phyloP scores from a whole-genome alignment of 1,284 basidiomycete genomes.

The Thecaphora frezii region DNA sequence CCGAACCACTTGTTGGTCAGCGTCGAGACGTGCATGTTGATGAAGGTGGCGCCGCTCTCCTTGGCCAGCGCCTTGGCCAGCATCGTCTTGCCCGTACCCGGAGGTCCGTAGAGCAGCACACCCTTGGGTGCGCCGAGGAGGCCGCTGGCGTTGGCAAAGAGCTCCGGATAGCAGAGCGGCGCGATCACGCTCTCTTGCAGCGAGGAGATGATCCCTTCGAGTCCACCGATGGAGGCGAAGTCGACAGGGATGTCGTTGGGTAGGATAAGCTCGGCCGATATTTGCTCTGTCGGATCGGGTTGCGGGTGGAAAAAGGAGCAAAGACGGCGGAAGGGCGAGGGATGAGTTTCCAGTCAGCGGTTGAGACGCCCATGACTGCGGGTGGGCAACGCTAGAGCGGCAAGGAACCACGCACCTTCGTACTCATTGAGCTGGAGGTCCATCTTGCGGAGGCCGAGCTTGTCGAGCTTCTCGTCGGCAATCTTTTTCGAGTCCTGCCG shows the following conservation, averaged over 20 bases:
- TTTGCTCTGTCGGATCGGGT: constrained; percentile 61
- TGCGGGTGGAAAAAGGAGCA: neutral
- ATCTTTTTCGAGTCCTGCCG: constrained; percentile 54
- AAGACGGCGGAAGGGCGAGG: neutral
- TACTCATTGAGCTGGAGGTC: constrained; percentile 53
- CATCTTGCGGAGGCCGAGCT: constrained; percentile 47
- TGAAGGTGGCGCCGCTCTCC: constrained; percentile 92
- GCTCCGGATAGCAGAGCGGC: constrained; percentile 85
- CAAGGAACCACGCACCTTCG: constrained; percentile 24
- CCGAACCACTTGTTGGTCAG: constrained; percentile 79
- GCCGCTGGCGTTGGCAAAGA: constrained; percentile 71
- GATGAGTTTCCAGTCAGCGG: neutral
- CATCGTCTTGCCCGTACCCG: constrained; percentile 62
- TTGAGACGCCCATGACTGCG: neutral
- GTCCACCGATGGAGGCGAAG: constrained; percentile 78
- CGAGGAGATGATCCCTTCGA: constrained; percentile 86
- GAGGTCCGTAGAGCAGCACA: constrained; percentile 62
- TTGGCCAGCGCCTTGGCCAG: constrained; percentile 64
- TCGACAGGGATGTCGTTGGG: constrained; percentile 63
- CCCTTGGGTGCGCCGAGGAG: constrained; percentile 66
- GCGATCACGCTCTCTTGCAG: constrained; percentile 95
- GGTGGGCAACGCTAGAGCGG: no score
- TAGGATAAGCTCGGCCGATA: constrained; percentile 64
- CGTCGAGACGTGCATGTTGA: constrained; percentile 64
- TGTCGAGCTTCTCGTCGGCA: constrained; percentile 51